A percentile compares a stretch with the other conserved stretches of the same genome.
These are phyloP conservation scores for Babesia bovis DNA, from an alignment of 169 alveolate genomes.

Conservation along the genomic window DNA sequence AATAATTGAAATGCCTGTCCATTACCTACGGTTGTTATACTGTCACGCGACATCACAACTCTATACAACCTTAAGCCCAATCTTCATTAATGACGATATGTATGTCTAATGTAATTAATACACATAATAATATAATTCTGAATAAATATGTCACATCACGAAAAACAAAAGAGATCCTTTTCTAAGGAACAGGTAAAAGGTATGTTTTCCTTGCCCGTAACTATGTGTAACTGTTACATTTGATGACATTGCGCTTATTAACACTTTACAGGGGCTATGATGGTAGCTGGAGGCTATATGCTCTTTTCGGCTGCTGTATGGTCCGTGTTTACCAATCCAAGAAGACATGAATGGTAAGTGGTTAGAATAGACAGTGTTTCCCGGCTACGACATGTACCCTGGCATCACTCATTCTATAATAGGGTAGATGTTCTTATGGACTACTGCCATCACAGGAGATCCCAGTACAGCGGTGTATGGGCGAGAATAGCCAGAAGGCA, in stretches of 20 bases:
- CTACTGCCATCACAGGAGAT: slow-evolving; percentile 61
- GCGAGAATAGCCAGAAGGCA: slow-evolving; percentile 52
- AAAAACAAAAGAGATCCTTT: neutral
- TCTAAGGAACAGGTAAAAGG: slow-evolving; percentile 23
- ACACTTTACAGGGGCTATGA: slow-evolving; percentile 35
- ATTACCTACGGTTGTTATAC: too few relatives aligned
- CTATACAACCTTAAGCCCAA: too few relatives aligned
- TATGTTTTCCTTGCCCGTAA: neutral
- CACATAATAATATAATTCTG: neutral
- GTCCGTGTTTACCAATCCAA: slow-evolving; percentile 60
- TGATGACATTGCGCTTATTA: neutral
- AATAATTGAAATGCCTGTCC: too few relatives aligned
- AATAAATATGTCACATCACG: slow-evolving; percentile 5
- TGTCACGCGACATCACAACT: too few relatives aligned
- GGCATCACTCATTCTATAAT: neutral
- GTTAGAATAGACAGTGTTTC: too few relatives aligned
- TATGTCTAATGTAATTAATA: too few relatives aligned
- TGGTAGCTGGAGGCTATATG: slow-evolving; percentile 63
- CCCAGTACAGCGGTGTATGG: slow-evolving; percentile 69
- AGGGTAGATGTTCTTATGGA: slow-evolving; percentile 71
- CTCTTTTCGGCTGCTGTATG: slow-evolving; percentile 68
- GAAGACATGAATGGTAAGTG: slow-evolving; percentile 67
- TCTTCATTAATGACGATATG: too few relatives aligned
- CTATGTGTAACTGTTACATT: neutral
- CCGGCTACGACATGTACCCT: too few relatives aligned